Conservation (phyloP, 495 filamentous ascomycete genomes). For the Hypoxylon crocopeplum region DNA sequence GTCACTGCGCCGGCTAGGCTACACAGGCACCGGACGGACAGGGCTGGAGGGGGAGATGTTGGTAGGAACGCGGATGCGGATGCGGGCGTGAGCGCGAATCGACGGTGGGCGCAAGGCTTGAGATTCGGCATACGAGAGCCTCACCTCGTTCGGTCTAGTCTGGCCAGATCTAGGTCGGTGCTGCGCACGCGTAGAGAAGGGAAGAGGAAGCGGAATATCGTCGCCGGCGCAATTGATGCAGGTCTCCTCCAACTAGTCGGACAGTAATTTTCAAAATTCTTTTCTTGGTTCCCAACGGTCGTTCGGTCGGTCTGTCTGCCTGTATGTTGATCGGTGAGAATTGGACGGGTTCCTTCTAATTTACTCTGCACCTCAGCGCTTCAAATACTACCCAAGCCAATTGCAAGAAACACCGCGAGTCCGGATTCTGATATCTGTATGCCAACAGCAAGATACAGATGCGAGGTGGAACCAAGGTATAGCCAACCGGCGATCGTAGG, state of each 20-base stretch:
- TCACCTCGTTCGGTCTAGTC: not conserved
- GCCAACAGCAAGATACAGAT: constrained; percentile 3
- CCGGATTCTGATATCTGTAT: too few relatives aligned
- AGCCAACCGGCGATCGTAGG: constrained; percentile 25
- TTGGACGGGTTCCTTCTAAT: too few relatives aligned
- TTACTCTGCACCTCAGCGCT: too few relatives aligned
- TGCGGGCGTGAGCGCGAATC: not conserved
- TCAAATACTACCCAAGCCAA: not conserved
- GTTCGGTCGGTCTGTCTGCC: constrained; percentile 20
- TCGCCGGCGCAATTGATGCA: constrained; percentile 19
- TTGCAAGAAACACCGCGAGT: not conserved
- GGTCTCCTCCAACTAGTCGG: not conserved
- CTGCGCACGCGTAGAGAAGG: not conserved
- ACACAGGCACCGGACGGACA: constrained; percentile 21
- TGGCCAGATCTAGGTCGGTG: constrained; percentile 1
- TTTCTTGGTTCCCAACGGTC: not conserved
- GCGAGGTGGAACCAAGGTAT: constrained; percentile 8
- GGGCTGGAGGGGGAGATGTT: not conserved
- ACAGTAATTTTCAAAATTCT: constrained; percentile 3
- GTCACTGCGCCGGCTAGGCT: constrained; percentile 46
- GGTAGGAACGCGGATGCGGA: not conserved
- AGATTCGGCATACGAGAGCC: constrained; percentile 29
- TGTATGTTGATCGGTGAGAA: too few relatives aligned
- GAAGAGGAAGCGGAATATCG: constrained; percentile 10
- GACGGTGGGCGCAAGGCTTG: not conserved